These are phyloP conservation scores for Neolentinus lepideus DNA, from an alignment of 1,284 basidiomycete species.

Conservation along the genomic window DNA sequence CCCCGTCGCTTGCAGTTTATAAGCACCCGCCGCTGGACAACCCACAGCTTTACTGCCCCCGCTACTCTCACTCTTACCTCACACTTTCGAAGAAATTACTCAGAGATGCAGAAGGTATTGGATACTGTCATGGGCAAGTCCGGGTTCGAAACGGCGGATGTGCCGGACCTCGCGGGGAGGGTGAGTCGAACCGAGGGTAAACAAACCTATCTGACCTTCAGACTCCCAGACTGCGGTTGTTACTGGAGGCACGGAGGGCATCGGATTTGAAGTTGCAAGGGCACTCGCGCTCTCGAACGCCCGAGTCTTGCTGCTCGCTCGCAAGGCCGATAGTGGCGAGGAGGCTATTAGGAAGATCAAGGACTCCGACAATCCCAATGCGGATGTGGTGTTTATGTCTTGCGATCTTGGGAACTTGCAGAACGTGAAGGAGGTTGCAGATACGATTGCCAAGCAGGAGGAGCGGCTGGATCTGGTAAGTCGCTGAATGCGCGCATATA, in stretches of 20 bases:
- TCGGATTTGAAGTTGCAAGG: constrained; percentile 33
- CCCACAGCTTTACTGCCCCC: not conserved
- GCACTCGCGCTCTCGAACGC: constrained; percentile 30
- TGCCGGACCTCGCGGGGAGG: not conserved
- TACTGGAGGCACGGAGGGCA: constrained; percentile 34
- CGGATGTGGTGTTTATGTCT: constrained; percentile 29
- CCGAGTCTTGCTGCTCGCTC: constrained; percentile 31
- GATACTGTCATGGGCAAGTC: not conserved
- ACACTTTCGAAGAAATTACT: not conserved
- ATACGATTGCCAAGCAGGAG: constrained; percentile 24
- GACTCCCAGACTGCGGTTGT: constrained; percentile 28
- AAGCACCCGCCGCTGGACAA: not conserved
- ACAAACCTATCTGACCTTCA: not conserved
- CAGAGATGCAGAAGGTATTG: not conserved
- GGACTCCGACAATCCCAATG: constrained; percentile 16
- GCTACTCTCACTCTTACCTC: not conserved
- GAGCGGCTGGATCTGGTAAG: constrained; percentile 32
- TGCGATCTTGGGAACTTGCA: constrained; percentile 33
- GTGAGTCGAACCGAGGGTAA: not conserved
- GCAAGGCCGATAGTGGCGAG: constrained; percentile 30
- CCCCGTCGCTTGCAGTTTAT: not conserved
- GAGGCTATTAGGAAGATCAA: constrained; percentile 31
- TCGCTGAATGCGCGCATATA: not conserved
- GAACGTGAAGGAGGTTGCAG: constrained; percentile 30
- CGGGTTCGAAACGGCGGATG: not conserved